These are phyloP conservation scores for Clavulina sp. DNA, from an alignment of 768 basidiomycete genomes.

Conservation along the genomic window DNA sequence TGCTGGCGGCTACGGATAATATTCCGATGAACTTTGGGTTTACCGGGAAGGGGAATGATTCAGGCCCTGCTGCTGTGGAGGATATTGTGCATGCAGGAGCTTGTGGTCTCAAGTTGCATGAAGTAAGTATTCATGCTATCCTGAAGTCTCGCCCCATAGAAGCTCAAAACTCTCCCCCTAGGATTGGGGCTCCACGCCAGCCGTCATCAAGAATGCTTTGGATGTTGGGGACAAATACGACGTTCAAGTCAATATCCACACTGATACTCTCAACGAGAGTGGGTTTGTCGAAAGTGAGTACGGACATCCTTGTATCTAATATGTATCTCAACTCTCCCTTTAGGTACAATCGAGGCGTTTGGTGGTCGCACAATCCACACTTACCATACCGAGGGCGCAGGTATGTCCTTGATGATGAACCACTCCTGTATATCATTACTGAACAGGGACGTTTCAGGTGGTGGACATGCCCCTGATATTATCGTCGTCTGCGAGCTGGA, in stretches of 20 bases:
- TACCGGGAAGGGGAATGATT: slow-evolving; percentile 96
- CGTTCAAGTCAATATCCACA: slow-evolving; percentile 94
- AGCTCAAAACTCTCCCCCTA: background rate
- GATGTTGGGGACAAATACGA: slow-evolving; percentile 80
- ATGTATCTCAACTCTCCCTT: slow-evolving; percentile 5
- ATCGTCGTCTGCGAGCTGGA: slow-evolving; percentile 84
- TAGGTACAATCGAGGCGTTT: slow-evolving; percentile 80
- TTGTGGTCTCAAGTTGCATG: slow-evolving; percentile 83
- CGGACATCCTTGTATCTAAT: background rate
- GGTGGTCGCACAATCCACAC: slow-evolving; percentile 86
- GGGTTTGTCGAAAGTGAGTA: slow-evolving; percentile 83
- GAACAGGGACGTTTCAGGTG: slow-evolving; percentile 40
- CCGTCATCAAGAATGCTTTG: slow-evolving; percentile 56
- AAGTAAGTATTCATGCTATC: slow-evolving; percentile 21
- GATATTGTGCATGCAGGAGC: slow-evolving; percentile 76
- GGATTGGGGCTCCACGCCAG: slow-evolving; percentile 91
- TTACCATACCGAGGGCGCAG: slow-evolving; percentile 93
- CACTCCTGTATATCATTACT: background rate
- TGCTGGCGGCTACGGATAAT: slow-evolving; percentile 83
- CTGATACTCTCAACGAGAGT: slow-evolving; percentile 92
- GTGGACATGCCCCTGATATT: slow-evolving; percentile 95
- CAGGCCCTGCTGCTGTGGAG: slow-evolving; percentile 50
- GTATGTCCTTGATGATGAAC: slow-evolving; percentile 19
- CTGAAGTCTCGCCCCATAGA: background rate
- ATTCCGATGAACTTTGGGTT: slow-evolving; percentile 86